Conservation (phyloP, 1,284 basidiomycete genomes). For the Bothia castanella region DNA sequence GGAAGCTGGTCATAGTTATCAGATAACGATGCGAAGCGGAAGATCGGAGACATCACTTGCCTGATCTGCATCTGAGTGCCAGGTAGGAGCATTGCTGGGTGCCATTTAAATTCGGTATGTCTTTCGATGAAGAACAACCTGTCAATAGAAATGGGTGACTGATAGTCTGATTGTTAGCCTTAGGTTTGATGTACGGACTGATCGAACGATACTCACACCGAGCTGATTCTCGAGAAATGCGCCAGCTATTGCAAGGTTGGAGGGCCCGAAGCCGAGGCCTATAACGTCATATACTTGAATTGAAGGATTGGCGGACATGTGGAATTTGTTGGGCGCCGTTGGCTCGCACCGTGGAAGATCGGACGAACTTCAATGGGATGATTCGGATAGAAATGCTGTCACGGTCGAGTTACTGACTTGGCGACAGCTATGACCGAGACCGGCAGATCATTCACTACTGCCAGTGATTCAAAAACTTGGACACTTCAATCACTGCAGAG, state of each 20-base stretch:
- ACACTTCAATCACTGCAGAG: no score
- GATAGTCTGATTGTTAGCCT: background rate
- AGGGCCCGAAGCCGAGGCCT: slow-evolving; percentile 58
- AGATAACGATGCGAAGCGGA: slow-evolving; percentile 1
- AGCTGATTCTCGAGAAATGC: slow-evolving; percentile 43
- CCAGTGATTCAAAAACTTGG: no score
- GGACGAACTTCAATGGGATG: background rate
- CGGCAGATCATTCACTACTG: no score
- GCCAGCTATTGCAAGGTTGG: slow-evolving; percentile 55
- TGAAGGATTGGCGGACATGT: slow-evolving; percentile 6
- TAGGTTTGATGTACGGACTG: slow-evolving; percentile 4
- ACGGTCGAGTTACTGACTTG: background rate
- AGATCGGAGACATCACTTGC: slow-evolving; percentile 25
- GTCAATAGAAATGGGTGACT: slow-evolving; percentile 30
- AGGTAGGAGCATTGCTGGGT: slow-evolving; percentile 57
- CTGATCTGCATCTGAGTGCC: slow-evolving; percentile 59
- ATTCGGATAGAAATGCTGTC: background rate
- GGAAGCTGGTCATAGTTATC: slow-evolving; percentile 38
- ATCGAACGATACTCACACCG: slow-evolving; percentile 4
- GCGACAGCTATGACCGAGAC: no score
- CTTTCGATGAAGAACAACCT: slow-evolving; percentile 52
- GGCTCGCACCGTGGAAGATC: background rate
- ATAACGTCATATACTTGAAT: slow-evolving; percentile 44
- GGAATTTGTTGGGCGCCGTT: background rate
- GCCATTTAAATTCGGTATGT: slow-evolving; percentile 49